Conservation (phyloP, 345 rosid genomes). For the Leavenworthia alabamica region DNA sequence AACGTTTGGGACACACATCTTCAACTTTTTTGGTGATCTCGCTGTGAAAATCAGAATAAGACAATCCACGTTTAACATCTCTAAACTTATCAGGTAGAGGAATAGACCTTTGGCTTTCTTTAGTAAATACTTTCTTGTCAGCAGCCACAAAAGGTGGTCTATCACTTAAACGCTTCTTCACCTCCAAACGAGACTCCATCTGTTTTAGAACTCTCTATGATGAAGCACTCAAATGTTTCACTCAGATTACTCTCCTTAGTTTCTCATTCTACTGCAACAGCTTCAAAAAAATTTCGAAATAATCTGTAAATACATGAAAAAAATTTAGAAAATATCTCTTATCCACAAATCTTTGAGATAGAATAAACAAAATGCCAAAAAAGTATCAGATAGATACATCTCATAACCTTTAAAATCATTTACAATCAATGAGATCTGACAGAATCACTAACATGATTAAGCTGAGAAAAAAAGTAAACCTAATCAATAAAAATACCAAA, state of each 20-base stretch:
- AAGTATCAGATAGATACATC: neutral
- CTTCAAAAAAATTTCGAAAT: neutral
- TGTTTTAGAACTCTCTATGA: neutral
- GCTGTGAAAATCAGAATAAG: constrained; percentile 42
- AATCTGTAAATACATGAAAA: neutral
- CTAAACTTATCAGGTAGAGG: constrained; percentile 35
- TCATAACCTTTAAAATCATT: neutral
- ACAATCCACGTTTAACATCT: constrained; percentile 37
- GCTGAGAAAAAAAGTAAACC: neutral
- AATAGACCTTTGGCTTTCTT: constrained; percentile 25
- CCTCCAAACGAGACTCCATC: constrained; percentile 41
- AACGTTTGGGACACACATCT: constrained; percentile 33
- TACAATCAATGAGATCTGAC: constrained; percentile 18
- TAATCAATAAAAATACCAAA: neutral
- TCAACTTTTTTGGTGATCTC: constrained; percentile 40
- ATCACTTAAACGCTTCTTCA: constrained; percentile 30
- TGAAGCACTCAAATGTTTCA: neutral
- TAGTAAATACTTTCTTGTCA: constrained; percentile 25
- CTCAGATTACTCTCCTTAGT: constrained; percentile 6
- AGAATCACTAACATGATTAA: constrained; percentile 3
- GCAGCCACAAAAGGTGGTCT: constrained; percentile 27
- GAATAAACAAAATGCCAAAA: neutral
- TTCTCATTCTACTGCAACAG: neutral
- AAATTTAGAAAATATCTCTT: neutral
- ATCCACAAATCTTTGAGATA: neutral